Conservation (phyloP, 164 flowering plant species). For the Vitis riparia region DNA sequence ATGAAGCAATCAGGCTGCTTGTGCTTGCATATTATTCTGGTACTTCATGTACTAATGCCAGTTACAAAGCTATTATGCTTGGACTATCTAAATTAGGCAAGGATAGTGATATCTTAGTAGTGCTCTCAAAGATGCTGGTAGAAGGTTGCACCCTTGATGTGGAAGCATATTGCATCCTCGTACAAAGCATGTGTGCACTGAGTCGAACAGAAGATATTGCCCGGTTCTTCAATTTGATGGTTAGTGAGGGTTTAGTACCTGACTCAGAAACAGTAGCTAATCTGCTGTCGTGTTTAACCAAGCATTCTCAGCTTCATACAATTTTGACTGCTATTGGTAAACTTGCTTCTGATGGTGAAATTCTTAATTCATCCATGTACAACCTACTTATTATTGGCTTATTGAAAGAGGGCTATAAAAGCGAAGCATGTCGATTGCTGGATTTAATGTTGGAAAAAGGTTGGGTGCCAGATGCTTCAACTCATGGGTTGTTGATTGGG, state of each 20-base stretch:
- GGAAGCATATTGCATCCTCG: conserved; percentile 44
- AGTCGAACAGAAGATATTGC: conserved; percentile 33
- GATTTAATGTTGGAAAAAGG: conserved; percentile 76
- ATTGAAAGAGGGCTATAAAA: conserved; percentile 58
- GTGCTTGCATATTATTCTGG: conserved; percentile 38
- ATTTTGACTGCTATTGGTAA: conserved; percentile 32
- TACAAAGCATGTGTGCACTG: conserved; percentile 33
- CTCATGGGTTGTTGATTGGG: conserved; percentile 58
- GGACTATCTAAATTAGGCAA: conserved; percentile 30
- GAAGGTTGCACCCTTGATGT: conserved; percentile 43
- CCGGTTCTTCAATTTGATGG: conserved; percentile 47
- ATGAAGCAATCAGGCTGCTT: conserved; percentile 45
- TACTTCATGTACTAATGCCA: conserved; percentile 27
- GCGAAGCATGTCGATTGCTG: conserved; percentile 44
- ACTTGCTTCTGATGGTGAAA: conserved; percentile 26
- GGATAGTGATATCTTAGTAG: conserved; percentile 19
- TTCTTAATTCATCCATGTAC: conserved; percentile 35
- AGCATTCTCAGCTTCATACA: conserved; percentile 40
- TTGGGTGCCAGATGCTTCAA: conserved; percentile 66
- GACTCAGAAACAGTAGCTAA: conserved; percentile 36
- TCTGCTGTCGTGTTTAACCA: conserved; percentile 37
- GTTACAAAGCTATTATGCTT: conserved; percentile 46
- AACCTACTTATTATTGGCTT: conserved; percentile 52
- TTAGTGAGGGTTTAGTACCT: conserved; percentile 45
- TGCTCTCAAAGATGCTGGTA: conserved; percentile 56